A percentile compares a stretch with the other conserved stretches of the same genome.
phyloP scores from a whole-genome alignment of 2,329 filamentous ascomycete species.

The Diaporthe sp. region DNA sequence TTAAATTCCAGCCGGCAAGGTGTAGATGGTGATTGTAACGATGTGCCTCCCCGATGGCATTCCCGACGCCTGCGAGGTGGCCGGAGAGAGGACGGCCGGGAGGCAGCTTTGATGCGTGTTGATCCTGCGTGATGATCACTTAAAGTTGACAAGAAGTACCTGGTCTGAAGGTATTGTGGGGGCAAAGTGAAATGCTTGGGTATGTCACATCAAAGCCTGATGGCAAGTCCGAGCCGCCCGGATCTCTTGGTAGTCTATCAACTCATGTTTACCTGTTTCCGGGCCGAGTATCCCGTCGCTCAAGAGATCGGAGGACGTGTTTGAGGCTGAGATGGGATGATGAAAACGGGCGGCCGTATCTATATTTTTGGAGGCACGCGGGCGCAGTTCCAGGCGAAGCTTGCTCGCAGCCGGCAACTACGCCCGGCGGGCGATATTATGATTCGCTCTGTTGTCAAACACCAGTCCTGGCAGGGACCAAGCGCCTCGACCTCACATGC shows the following conservation, averaged over 20 bases:
- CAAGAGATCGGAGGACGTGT: slow-evolving; percentile 1
- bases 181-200: neutral
- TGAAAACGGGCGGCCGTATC: neutral
- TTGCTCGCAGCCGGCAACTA: neutral
- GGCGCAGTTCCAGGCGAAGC: neutral
- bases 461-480: neutral
- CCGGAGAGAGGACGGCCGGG: neutral
- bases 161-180: neutral
- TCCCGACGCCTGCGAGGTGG: no score
- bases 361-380: neutral
- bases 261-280: slow-evolving; percentile 7
- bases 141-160: neutral
- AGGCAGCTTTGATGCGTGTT: neutral
- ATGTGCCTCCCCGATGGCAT: slow-evolving; percentile 11
- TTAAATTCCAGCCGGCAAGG: neutral
- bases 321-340: slow-evolving; percentile 1
- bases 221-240: neutral
- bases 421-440: neutral
- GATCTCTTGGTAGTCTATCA: slow-evolving; percentile 22
- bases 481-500: neutral
- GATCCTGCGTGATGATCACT: slow-evolving; percentile 17
- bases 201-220: slow-evolving; percentile 10
- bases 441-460: neutral
- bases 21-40: slow-evolving; percentile 9
- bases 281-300: neutral